phyloP scores from a whole-genome alignment of 805 yeast species.

The Wickerhamiella siamensis region DNA sequence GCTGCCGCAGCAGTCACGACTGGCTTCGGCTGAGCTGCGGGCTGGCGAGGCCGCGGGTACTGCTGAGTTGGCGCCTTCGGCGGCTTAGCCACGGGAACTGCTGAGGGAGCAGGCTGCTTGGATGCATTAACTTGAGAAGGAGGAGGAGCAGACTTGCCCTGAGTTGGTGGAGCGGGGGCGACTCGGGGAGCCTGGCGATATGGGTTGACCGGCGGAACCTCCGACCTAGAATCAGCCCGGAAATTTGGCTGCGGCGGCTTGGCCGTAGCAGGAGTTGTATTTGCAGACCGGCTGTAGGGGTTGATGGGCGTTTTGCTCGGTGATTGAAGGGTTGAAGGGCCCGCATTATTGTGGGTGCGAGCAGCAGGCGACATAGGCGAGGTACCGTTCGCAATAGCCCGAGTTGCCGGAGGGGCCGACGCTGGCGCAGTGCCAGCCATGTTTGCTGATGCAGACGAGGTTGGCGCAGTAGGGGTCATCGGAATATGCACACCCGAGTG shows the following conservation, averaged over 20 bases:
- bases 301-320: neutral
- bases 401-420: neutral
- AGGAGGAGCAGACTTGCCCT: neutral
- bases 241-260: neutral
- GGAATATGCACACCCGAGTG: neutral
- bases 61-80: neutral
- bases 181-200: neutral
- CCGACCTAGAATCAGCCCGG: neutral
- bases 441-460: neutral
- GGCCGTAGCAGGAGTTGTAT: neutral
- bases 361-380: neutral
- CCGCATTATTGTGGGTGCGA: neutral
- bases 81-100: neutral
- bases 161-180: neutral
- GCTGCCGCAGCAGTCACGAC: slow-evolving; percentile 7
- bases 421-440: too few relatives aligned
- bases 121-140: neutral
- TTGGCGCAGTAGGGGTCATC: neutral
- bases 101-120: neutral
- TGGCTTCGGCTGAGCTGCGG: neutral
- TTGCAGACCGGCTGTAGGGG: neutral
- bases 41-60: neutral
- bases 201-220: neutral
- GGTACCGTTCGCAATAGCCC: neutral
- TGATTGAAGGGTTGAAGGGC: neutral